Percentiles rank a stretch among this genome's conserved stretches.
Conservation (phyloP, 164 flowering plant genomes). For the Vitis riparia region DNA sequence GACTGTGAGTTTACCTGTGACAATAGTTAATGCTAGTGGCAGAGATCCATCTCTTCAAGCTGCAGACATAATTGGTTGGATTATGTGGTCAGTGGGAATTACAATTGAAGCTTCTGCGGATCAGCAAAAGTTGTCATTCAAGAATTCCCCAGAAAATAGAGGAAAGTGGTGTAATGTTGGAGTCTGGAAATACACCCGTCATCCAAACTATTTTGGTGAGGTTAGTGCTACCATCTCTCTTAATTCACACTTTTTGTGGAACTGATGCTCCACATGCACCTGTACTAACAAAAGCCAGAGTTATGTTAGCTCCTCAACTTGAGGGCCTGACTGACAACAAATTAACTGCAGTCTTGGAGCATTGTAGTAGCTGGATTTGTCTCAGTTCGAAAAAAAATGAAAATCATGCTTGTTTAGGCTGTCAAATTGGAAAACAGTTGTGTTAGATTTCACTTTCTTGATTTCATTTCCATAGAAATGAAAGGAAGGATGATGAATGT, state of each 20-base stretch:
- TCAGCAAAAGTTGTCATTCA: conserved; percentile 82
- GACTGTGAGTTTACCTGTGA: conserved; percentile 94
- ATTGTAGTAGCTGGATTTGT: not conserved
- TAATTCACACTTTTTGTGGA: not conserved
- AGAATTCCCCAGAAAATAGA: conserved; percentile 75
- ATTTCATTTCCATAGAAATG: not conserved
- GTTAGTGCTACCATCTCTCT: conserved; percentile 33
- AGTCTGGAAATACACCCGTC: conserved; percentile 79
- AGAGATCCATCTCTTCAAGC: conserved; percentile 62
- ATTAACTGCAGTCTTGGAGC: not conserved
- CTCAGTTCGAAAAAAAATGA: not conserved
- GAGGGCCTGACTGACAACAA: not conserved
- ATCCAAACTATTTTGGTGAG: conserved; percentile 98
- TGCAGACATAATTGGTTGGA: conserved; percentile 81
- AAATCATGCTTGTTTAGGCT: not conserved
- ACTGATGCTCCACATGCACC: too few relatives aligned
- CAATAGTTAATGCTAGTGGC: conserved; percentile 82
- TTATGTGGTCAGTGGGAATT: conserved; percentile 79
- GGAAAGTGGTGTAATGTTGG: conserved; percentile 93
- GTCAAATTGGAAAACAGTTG: not conserved
- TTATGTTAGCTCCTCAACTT: too few relatives aligned
- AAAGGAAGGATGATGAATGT: not conserved
- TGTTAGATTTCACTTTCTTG: not conserved
- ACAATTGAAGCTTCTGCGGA: conserved; percentile 77
- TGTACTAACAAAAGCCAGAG: too few relatives aligned